These are phyloP conservation scores for Hypoxylon rickii DNA, from an alignment of 495 filamentous ascomycete genomes.

Conservation along the genomic window DNA sequence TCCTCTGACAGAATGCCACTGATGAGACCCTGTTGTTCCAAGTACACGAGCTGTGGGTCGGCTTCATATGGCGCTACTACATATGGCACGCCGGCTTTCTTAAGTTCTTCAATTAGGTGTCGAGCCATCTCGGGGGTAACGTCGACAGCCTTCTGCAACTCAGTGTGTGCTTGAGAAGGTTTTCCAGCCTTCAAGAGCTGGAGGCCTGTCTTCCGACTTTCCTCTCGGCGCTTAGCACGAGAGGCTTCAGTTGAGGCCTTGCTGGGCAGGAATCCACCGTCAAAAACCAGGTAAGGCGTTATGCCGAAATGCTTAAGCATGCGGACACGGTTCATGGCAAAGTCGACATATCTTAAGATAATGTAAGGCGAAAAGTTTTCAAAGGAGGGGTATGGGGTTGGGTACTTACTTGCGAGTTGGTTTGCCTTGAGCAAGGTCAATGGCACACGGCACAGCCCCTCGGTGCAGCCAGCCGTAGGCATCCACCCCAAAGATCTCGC, in stretches of 20 bases:
- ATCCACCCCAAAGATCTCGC: constrained; percentile 89
- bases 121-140: constrained; percentile 95
- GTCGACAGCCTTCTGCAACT: constrained; percentile 95
- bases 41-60: constrained; percentile 91
- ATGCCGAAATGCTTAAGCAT: constrained; percentile 95
- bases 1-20: constrained; percentile 93
- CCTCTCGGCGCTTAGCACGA: constrained; percentile 69
- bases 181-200: constrained; percentile 81
- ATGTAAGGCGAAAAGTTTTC: constrained; percentile 8
- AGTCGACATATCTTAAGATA: constrained; percentile 78
- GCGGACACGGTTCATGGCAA: constrained; percentile 83
- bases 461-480: constrained; percentile 99
- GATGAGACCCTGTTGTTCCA: constrained; percentile 83
- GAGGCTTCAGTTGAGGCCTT: constrained; percentile 89
- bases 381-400: not conserved
- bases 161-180: constrained; percentile 75
- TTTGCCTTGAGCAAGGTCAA: constrained; percentile 86
- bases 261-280: constrained; percentile 93
- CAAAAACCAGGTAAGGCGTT: constrained; percentile 90
- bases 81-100: constrained; percentile 76
- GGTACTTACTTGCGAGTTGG: constrained; percentile 78
- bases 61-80: constrained; percentile 98
- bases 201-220: constrained; percentile 72
- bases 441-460: constrained; percentile 85
- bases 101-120: constrained; percentile 88